Percentiles rank a stretch among this genome's conserved stretches.
Conservation (phyloP, 1,284 basidiomycete genomes). For the Cystobasidium sp. region DNA sequence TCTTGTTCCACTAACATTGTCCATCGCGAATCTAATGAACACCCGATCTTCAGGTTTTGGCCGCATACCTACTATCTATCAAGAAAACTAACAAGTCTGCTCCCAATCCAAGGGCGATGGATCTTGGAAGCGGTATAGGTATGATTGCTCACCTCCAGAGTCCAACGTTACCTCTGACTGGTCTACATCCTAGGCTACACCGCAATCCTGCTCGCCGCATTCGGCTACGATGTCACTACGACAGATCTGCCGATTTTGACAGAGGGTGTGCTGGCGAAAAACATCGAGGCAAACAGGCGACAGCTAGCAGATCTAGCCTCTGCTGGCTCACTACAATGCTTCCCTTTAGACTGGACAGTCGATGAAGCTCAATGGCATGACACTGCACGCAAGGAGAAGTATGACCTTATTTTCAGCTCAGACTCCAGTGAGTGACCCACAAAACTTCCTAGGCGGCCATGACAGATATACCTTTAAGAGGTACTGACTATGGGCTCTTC, state of each 20-base stretch:
- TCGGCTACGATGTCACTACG: conserved; percentile 76
- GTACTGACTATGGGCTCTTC: neutral
- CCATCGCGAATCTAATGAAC: conserved; percentile 44
- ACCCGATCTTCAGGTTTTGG: conserved; percentile 47
- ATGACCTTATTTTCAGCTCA: conserved; percentile 79
- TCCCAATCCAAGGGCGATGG: conserved; percentile 62
- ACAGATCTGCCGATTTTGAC: conserved; percentile 78
- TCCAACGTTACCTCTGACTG: neutral
- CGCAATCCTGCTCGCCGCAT: conserved; percentile 66
- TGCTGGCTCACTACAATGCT: neutral
- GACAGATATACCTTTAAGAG: neutral
- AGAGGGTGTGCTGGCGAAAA: conserved; percentile 67
- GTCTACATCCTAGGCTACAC: conserved; percentile 49
- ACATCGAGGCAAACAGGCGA: conserved; percentile 64
- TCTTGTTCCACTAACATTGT: conserved; percentile 62
- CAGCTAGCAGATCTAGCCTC: conserved; percentile 3
- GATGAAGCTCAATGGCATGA: neutral
- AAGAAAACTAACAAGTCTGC: conserved; percentile 35
- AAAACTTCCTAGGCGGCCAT: too few relatives aligned
- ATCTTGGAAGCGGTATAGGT: conserved; percentile 82
- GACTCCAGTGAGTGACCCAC: conserved; percentile 65
- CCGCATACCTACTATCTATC: conserved; percentile 47
- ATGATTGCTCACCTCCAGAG: neutral
- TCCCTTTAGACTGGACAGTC: conserved; percentile 14
- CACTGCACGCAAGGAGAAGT: conserved; percentile 50